Conservation (phyloP, 2,329 filamentous ascomycete genomes). For the Pestalotiopsis sp. region DNA sequence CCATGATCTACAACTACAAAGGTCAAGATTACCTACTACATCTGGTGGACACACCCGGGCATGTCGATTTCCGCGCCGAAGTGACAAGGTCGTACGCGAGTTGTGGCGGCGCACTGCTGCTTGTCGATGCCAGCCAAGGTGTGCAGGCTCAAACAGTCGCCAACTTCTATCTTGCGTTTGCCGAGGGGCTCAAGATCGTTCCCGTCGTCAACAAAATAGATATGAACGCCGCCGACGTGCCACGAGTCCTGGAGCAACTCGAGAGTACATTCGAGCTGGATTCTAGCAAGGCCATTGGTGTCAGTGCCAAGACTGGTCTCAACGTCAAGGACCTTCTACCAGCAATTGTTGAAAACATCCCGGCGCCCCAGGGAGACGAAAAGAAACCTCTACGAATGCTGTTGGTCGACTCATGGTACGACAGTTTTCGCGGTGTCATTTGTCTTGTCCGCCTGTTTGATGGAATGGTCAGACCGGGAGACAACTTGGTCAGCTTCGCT, state of each 20-base stretch:
- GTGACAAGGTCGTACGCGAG: conserved; percentile 95
- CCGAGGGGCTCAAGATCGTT: conserved; percentile 81
- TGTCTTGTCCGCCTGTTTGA: conserved; percentile 90
- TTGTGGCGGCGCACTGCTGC: conserved; percentile 86
- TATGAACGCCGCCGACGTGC: conserved; percentile 84
- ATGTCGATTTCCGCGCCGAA: conserved; percentile 96
- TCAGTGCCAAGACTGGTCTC: conserved; percentile 91
- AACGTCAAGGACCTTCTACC: conserved; percentile 85
- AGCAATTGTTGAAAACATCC: conserved; percentile 81
- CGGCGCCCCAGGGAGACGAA: conserved; percentile 73
- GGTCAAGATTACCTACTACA: conserved; percentile 91
- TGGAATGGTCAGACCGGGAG: conserved; percentile 77
- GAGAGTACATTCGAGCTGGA: conserved; percentile 85
- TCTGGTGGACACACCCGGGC: conserved; percentile 93
- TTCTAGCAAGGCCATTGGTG: conserved; percentile 64
- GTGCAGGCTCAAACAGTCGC: conserved; percentile 97
- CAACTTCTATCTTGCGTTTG: conserved; percentile 97
- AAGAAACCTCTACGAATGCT: conserved; percentile 77
- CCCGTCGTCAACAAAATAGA: conserved; percentile 98
- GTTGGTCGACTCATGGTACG: conserved; percentile 97
- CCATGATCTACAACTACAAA: conserved; percentile 89
- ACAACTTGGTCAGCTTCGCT: conserved; percentile 83
- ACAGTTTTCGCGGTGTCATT: conserved; percentile 91
- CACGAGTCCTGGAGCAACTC: conserved; percentile 83
- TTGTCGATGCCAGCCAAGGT: conserved; percentile 95